Evolutionary conservation across 306 rosid species (phyloP), one percentile per base, ranked within the genome.

Genomic region (Canavalia gladiata): DNA sequence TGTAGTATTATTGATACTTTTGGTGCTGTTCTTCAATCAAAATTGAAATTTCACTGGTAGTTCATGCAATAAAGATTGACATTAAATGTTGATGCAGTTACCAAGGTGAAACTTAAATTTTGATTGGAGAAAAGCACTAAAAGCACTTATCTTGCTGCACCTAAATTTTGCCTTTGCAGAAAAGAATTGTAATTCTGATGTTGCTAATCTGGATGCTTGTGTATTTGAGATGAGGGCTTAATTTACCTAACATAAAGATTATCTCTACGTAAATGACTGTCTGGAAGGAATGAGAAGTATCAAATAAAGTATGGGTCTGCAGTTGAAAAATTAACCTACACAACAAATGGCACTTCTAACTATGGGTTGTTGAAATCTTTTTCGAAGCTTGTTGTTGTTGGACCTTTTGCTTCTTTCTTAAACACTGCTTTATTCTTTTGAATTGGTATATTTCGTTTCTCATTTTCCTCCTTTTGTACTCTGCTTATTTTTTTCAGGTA

Each of bases 401-500:
- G 67, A 83, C 63, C 57, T 46, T 70, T 80, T 70, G 33, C 67
- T 11, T 37, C 55, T 56, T 66, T 55, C 68, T 11, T 81, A 8
- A 50, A 56, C 52, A 39, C 50, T 11, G 54, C 33, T 85, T 55
- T 31, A 51, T 60, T 57, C 34, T 81, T 68, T 76, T 64, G 57
- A 47, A 76, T 64, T 49, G 30, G 54, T 73, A 29, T 31, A 79
- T 62, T 63, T 13, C 39, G 33, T 60, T 71, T 71, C 75, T 73
- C 60, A 64, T 52, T 68, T 59, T 59, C 51, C 72, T 68, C 39
- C 51, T 37, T 37, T 30, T 54, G 18, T 65, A 35, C 72, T 69
- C 13, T 81, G 46, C 49, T 77, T 80, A 30, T 73, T 50, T 65
- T 85, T 71, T 90, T 86, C 94, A 95, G 99, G 99, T 84, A 95